Evolutionary conservation across 495 filamentous ascomycete genomes (phyloP).

Genomic region (Hypoxylon rickii): DNA sequence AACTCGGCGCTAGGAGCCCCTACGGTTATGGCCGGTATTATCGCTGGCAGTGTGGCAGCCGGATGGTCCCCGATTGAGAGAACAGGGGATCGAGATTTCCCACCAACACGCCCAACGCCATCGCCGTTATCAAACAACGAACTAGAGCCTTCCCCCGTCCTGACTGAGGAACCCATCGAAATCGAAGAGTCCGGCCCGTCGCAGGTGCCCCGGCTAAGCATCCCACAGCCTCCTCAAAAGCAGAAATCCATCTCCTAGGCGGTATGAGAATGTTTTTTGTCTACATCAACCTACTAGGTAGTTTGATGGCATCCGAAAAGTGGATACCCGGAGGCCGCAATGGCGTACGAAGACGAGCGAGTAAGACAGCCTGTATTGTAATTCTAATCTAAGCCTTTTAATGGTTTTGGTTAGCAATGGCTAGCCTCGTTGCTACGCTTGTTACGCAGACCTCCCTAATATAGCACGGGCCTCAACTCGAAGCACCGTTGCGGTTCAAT

Average conservation of each 20-base stretch:
- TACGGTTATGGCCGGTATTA: conserved; percentile 83
- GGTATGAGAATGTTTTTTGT: conserved; percentile 34
- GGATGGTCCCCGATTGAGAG: conserved; percentile 87
- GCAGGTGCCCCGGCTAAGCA: conserved; percentile 47
- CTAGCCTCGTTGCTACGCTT: conserved; percentile 10
- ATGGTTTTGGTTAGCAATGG: not conserved
- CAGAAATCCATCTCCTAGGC: conserved; percentile 43
- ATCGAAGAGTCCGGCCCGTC: conserved; percentile 33
- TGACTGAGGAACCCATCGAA: conserved; percentile 48
- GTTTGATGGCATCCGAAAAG: conserved; percentile 12
- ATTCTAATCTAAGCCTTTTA: conserved; percentile 27
- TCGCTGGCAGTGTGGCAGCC: conserved; percentile 80
- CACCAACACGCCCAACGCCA: conserved; percentile 33
- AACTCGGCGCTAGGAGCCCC: conserved; percentile 85
- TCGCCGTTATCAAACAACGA: conserved; percentile 32
- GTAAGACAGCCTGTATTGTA: conserved; percentile 21
- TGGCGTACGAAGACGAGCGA: conserved; percentile 7
- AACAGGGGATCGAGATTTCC: conserved; percentile 36
- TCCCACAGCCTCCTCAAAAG: conserved; percentile 48
- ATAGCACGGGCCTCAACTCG: not conserved
- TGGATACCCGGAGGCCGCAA: conserved; percentile 2
- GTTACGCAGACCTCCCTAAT: conserved; percentile 1
- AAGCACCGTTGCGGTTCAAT: conserved; percentile 2
- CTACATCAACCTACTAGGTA: conserved; percentile 18
- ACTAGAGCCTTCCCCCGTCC: conserved; percentile 24